These are phyloP conservation scores for Pythium insidiosum DNA, from an alignment of 352 stramenopile genomes.

Conservation along the genomic window DNA sequence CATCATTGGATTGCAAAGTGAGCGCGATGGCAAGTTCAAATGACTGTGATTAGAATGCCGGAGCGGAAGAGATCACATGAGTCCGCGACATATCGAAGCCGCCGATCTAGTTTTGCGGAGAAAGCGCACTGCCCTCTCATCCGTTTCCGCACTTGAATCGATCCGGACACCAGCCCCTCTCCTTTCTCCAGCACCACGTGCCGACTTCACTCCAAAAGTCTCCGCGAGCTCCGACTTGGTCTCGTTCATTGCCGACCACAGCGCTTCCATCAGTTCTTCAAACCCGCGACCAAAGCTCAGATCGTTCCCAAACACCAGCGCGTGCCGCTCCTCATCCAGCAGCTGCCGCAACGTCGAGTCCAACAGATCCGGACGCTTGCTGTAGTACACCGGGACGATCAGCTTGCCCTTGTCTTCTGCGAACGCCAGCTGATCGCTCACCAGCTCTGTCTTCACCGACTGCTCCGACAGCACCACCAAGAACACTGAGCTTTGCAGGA, in stretches of 20 bases:
- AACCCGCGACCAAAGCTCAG: constrained; percentile 61
- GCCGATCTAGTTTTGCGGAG: too few relatives aligned
- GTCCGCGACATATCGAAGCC: too few relatives aligned
- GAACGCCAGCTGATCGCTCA: constrained; percentile 79
- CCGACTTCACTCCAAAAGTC: too few relatives aligned
- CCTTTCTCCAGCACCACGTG: too few relatives aligned
- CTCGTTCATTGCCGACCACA: too few relatives aligned
- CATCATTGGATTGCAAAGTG: too few relatives aligned
- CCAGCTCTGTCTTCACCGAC: constrained; percentile 69
- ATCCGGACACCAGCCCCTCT: too few relatives aligned
- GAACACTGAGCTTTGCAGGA: constrained; percentile 58
- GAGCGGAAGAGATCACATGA: neutral
- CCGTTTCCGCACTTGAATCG: too few relatives aligned
- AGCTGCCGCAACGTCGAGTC: constrained; percentile 25
- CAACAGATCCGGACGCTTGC: constrained; percentile 32
- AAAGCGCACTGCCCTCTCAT: too few relatives aligned
- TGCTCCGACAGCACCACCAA: constrained; percentile 70
- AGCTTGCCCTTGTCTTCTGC: constrained; percentile 74
- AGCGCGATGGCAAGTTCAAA: too few relatives aligned
- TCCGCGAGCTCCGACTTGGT: too few relatives aligned
- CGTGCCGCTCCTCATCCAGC: constrained; percentile 24
- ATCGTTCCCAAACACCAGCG: constrained; percentile 46
- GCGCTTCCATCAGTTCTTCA: constrained; percentile 42
- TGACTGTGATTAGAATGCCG: too few relatives aligned
- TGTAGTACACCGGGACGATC: constrained; percentile 70